These are phyloP conservation scores for Funneliformis geosporum DNA, from an alignment of 192 early-diverging fungal genomes.

Conservation along the genomic window DNA sequence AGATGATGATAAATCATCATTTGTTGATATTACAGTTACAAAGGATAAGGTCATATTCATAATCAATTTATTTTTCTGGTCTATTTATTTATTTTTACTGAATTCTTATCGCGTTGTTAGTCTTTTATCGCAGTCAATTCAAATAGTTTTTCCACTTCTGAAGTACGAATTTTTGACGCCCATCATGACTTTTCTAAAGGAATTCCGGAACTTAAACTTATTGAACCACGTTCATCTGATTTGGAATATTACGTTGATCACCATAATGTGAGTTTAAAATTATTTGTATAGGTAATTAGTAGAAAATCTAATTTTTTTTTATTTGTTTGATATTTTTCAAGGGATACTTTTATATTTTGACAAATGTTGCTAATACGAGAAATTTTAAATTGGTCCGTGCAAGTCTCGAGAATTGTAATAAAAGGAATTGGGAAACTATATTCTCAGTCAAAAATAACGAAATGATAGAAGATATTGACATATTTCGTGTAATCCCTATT, in stretches of 20 bases:
- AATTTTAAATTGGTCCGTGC: constrained; percentile 67
- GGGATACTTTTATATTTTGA: constrained; percentile 54
- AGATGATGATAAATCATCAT: constrained; percentile 63
- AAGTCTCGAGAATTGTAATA: constrained; percentile 39
- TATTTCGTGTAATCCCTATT: constrained; percentile 66
- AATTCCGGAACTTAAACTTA: constrained; percentile 43
- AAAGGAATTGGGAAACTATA: constrained; percentile 59
- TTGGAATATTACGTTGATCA: constrained; percentile 81
- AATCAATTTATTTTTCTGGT: not conserved
- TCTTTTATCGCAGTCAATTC: constrained; percentile 68
- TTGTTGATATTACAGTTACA: constrained; percentile 76
- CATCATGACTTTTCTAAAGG: constrained; percentile 44
- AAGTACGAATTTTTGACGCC: constrained; percentile 60
- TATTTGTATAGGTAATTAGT: not conserved
- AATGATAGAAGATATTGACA: constrained; percentile 75
- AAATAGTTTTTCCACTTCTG: constrained; percentile 71
- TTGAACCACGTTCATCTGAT: constrained; percentile 56
- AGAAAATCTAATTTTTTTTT: constrained; percentile 34
- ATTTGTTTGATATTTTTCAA: constrained; percentile 30
- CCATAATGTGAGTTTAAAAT: constrained; percentile 51
- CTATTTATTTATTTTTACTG: not conserved
- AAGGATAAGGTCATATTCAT: constrained; percentile 56
- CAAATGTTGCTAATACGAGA: constrained; percentile 51
- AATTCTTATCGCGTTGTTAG: constrained; percentile 1
- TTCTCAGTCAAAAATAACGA: constrained; percentile 59